Evolutionary conservation across 176 grass and related monocot species (phyloP), one percentile per base, ranked within the genome.

Genomic region (Saccharum officinarum): DNA sequence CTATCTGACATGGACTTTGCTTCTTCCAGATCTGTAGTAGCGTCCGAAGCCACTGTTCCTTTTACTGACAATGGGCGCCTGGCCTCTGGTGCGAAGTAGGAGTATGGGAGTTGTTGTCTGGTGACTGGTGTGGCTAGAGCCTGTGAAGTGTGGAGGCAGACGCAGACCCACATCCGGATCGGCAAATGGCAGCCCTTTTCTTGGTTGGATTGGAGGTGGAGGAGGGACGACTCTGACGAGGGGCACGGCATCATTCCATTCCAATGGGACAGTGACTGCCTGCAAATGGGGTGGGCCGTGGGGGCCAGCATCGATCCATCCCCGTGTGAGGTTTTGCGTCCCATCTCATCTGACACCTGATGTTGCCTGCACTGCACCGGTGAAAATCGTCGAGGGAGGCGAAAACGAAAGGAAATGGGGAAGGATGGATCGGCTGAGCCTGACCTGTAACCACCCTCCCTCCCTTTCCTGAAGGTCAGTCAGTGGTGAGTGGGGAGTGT

Each of bases 181-280:
- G 85, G 89, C 80, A 89, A 22, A n/a, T n/a, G 11, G 17, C 68
- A 11, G 15, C n/a, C 62, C 22, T 26, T 67, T 52, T 23, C 49
- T 11, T n/a, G 75, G 67, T 60, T 63, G 61, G 72, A 49, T 54
- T 18, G 49, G 49, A 25, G 89, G 83, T 88, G 6, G 47, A 47
- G 46, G 13, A 59, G 54, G 54, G 54, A n/a, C 8, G 54, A 60
- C 57, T 60, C 22, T 11, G 57, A 94, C 94, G 86, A 60, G 54
- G 63, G 33, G 1, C 36, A 6, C 36, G 67, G 78, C 57, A 47
- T 69, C 44, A 55, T 67, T 73, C 55, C 55, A 3, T 57, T 57
- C 3, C 57, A 72, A 10, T 44, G 62, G 45, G 90, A 42, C 55
- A 69, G 12, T 69, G 76, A 74, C 75, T 14, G 11, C 30, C 70